phyloP scores from a whole-genome alignment of 495 filamentous ascomycete genomes.

The Penicillium lividum region DNA sequence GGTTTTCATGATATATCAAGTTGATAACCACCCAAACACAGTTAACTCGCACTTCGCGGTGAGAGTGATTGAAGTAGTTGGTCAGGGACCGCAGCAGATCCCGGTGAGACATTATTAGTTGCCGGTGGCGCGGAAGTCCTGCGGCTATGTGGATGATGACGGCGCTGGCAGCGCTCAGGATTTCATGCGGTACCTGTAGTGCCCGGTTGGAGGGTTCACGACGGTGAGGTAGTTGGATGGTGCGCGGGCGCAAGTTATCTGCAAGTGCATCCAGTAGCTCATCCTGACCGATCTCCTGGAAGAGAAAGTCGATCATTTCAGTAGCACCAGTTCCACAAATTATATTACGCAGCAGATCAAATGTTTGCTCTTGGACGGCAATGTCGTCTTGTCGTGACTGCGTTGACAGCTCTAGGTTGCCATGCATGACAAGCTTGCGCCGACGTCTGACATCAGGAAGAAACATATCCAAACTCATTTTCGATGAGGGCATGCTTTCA shows the following conservation, averaged over 20 bases:
- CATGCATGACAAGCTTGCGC: conserved; percentile 50
- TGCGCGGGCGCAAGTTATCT: conserved; percentile 65
- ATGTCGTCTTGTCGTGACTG: conserved; percentile 74
- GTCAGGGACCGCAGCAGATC: conserved; percentile 53
- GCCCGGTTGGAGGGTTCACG: conserved; percentile 33
- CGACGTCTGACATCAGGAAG: conserved; percentile 42
- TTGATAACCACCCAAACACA: conserved; percentile 83
- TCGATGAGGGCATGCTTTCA: conserved; percentile 47
- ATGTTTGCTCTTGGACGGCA: conserved; percentile 83
- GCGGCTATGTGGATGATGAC: conserved; percentile 86
- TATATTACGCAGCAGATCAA: conserved; percentile 88
- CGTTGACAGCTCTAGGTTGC: conserved; percentile 46
- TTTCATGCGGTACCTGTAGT: conserved; percentile 61
- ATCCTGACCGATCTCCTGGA: conserved; percentile 71
- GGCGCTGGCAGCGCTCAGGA: conserved; percentile 71
- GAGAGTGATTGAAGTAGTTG: conserved; percentile 64
- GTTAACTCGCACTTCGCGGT: conserved; percentile 68
- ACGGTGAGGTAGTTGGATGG: conserved; percentile 41
- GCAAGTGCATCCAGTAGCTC: conserved; percentile 74
- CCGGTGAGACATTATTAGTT: conserved; percentile 67
- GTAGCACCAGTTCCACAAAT: conserved; percentile 65
- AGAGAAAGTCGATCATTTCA: conserved; percentile 84
- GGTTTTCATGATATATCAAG: conserved; percentile 76
- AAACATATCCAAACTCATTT: conserved; percentile 45
- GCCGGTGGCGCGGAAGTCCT: conserved; percentile 71